These are phyloP conservation scores for Pseudocercospora crystallina DNA, from an alignment of 2,329 filamentous ascomycete genomes.

Conservation along the genomic window DNA sequence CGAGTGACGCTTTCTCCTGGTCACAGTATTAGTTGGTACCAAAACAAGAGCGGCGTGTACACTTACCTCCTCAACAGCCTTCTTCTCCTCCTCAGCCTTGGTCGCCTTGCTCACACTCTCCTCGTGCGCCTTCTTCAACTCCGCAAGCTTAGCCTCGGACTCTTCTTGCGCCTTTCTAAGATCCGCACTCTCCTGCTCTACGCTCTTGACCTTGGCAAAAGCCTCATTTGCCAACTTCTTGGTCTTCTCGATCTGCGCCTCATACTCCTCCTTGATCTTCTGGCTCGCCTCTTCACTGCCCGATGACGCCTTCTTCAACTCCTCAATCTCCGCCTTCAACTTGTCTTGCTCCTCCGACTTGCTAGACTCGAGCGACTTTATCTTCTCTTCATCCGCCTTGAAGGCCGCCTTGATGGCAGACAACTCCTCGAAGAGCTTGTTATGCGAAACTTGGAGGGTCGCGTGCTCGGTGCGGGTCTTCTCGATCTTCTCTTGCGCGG, in stretches of 20 bases:
- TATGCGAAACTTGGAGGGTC: constrained; percentile 24
- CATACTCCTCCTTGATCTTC: constrained; percentile 21
- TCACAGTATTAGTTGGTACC: neutral
- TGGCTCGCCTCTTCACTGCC: constrained; percentile 15
- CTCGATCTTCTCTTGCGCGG: constrained; percentile 21
- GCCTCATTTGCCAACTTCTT: constrained; percentile 20
- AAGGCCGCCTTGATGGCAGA: constrained; percentile 15
- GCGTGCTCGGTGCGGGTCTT: constrained; percentile 21
- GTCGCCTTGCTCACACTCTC: constrained; percentile 12
- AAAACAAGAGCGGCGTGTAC: neutral
- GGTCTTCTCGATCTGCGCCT: constrained; percentile 17
- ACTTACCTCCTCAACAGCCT: constrained; percentile 17
- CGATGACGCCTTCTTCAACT: constrained; percentile 17
- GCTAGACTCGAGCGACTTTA: constrained; percentile 10
- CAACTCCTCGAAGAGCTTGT: constrained; percentile 26
- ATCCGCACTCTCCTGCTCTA: constrained; percentile 17
- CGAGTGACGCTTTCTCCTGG: constrained; percentile 16
- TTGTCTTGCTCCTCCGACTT: constrained; percentile 15
- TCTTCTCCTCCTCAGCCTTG: constrained; percentile 18
- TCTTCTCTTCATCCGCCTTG: constrained; percentile 18
- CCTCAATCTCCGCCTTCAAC: constrained; percentile 19
- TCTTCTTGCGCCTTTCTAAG: constrained; percentile 20
- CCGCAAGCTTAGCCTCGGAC: constrained; percentile 16
- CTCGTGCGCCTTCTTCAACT: constrained; percentile 18
- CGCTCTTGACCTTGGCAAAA: constrained; percentile 17